phyloP scores from a whole-genome alignment of 345 rosid species.

The Zanthoxylum bungeanum region DNA sequence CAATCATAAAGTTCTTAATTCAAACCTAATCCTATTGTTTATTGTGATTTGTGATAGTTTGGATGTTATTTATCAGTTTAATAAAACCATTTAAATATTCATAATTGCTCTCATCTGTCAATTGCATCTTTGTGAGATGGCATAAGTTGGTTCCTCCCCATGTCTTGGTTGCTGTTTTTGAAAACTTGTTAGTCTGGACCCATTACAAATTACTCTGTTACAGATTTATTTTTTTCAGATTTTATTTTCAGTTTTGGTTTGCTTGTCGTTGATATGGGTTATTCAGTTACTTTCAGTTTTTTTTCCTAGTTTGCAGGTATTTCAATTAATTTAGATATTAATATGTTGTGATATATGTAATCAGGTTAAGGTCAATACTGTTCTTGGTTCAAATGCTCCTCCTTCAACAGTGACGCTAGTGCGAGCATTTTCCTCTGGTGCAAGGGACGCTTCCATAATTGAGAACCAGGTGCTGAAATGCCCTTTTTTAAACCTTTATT shows the following conservation, averaged over 20 bases:
- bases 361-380: constrained; percentile 88
- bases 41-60: background rate
- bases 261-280: background rate
- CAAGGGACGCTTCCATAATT: constrained; percentile 52
- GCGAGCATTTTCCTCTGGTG: constrained; percentile 44
- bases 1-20: background rate
- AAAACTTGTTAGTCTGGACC: background rate
- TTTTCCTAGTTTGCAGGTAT: background rate
- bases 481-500: constrained; percentile 1
- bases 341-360: constrained; percentile 13
- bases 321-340: constrained; percentile 6
- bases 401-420: constrained; percentile 70
- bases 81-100: too few species aligned
- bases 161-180: background rate
- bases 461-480: constrained; percentile 60
- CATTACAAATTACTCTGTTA: too few species aligned
- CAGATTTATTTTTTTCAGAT: background rate
- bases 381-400: constrained; percentile 81
- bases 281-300: background rate
- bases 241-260: background rate
- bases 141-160: background rate
- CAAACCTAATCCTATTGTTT: background rate
- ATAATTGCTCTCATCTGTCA: too few species aligned
- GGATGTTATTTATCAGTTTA: background rate
- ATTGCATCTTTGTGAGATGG: background rate